Evolutionary conservation across 1,284 basidiomycete species (phyloP).

Genomic region (Trichosporon sp.): DNA sequence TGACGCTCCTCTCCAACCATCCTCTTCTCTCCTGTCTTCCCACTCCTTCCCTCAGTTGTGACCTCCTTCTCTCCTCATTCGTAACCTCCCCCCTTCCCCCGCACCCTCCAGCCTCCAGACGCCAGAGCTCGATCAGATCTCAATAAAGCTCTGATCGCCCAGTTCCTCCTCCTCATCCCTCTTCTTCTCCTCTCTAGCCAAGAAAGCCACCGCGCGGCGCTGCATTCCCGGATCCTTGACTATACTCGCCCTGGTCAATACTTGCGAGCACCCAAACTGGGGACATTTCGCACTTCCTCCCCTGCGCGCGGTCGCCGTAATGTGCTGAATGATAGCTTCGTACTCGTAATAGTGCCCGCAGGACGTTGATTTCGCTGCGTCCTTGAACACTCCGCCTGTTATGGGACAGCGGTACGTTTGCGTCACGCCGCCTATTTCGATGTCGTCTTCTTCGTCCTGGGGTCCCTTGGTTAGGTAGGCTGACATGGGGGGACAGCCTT

Average conservation of each 20-base stretch:
- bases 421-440: slow-evolving; percentile 72
- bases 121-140: background rate
- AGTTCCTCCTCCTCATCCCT: slow-evolving; percentile 4
- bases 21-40: no score
- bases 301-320: slow-evolving; percentile 6
- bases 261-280: background rate
- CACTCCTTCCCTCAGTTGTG: no score
- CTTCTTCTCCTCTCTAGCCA: background rate
- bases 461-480: slow-evolving; percentile 63
- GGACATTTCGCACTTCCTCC: background rate
- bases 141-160: slow-evolving; percentile 1
- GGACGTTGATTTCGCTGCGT: slow-evolving; percentile 58
- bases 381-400: slow-evolving; percentile 57
- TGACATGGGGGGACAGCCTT: slow-evolving; percentile 67
- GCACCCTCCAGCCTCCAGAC: no score
- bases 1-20: no score
- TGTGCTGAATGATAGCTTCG: slow-evolving; percentile 17
- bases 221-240: slow-evolving; percentile 7
- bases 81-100: no score
- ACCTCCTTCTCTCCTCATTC: background rate
- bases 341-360: slow-evolving; percentile 31
- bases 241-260: background rate
- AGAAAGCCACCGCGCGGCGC: slow-evolving; percentile 4
- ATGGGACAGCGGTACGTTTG: slow-evolving; percentile 77
- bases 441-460: slow-evolving; percentile 71